Base-by-base conservation (phyloP, 495 filamentous ascomycete genomes). In the Daldinia grandis region DNA sequence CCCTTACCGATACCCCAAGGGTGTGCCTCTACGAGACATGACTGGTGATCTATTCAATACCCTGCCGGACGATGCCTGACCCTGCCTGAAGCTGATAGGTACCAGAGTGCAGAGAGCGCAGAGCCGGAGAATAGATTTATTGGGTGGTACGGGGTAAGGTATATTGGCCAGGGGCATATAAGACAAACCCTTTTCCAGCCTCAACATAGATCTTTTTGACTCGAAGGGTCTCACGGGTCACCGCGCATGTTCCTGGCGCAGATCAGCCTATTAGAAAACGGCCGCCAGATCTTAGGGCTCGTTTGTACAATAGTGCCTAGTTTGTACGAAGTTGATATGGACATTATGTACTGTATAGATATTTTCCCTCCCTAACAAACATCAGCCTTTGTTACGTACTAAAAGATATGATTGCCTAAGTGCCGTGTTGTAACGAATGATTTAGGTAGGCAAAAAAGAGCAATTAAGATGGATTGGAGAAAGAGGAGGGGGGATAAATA, bases 141-240 rank as follows among this genome's bases (percentile, higher is more conserved):
- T 72, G 40, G 70, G 70, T 73, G 17, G 65, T 59, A 73, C 70
- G 56, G 57, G 58, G 44, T 65, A 40, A 28, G 62, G 40, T 64
- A 68, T 72, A 72, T 72, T 72, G 69, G 56, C 40, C 64, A 68
- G 58, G 62, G 51, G 65, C 62, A 49, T 58, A 66, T 68, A 69
- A 73, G 70, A 73, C 70, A 73, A 69, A 58, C 56, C 44, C 50
- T 62, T 66, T 56, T 30, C 64, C 69, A 72, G 64, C 69, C 64
- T 72, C 64, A 64, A 59, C n/a, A 59, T 21, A 44, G 35, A 61
- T 62, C 33, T 73, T 65, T 15, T 65, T 15, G 42, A 53, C 65
- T 65, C 57, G 57, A 68, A 53, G 65, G 57, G 70, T 73, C 62
- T 66, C 53, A 68, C 70, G 49, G 33, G 50, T 68, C 61, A 68